phyloP scores from a whole-genome alignment of 768 basidiomycete genomes.

The Pulveroboletus sp. region DNA sequence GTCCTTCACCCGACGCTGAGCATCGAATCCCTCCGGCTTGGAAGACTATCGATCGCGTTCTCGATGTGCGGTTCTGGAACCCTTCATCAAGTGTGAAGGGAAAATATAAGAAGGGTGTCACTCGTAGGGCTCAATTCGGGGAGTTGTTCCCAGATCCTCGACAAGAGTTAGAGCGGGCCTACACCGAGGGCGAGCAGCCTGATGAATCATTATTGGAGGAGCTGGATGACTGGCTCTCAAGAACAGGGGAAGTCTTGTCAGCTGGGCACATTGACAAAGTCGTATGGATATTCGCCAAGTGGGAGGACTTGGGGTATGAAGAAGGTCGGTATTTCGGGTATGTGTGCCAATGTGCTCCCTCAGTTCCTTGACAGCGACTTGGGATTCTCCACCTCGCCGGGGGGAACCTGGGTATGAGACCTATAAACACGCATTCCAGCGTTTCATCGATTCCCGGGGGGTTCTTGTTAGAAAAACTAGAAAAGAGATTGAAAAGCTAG shows the following conservation, averaged over 20 bases:
- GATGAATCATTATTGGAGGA: slow-evolving; percentile 49
- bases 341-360: neutral
- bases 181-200: slow-evolving; percentile 63
- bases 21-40: slow-evolving; percentile 69
- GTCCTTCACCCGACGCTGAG: slow-evolving; percentile 65
- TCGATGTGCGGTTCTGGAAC: slow-evolving; percentile 72
- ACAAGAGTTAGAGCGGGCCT: slow-evolving; percentile 35
- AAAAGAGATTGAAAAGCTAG: slow-evolving; percentile 40
- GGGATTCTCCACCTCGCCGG: slow-evolving; percentile 80
- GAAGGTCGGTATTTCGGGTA: slow-evolving; percentile 52
- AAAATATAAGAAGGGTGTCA: slow-evolving; percentile 17
- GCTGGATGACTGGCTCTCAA: slow-evolving; percentile 47
- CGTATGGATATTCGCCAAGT: slow-evolving; percentile 85
- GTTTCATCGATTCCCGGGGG: slow-evolving; percentile 57
- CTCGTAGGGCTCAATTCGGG: slow-evolving; percentile 29
- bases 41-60: slow-evolving; percentile 88
- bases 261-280: slow-evolving; percentile 55
- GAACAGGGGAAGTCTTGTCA: slow-evolving; percentile 39
- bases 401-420: slow-evolving; percentile 54
- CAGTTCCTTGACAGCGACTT: slow-evolving; percentile 56
- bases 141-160: slow-evolving; percentile 12
- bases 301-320: slow-evolving; percentile 90
- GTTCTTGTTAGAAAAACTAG: slow-evolving; percentile 52
- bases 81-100: slow-evolving; percentile 24
- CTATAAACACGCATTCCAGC: slow-evolving; percentile 62